These are phyloP conservation scores for Salmacisia buchloeana DNA, from an alignment of 1,284 basidiomycete species.

Conservation along the genomic window DNA sequence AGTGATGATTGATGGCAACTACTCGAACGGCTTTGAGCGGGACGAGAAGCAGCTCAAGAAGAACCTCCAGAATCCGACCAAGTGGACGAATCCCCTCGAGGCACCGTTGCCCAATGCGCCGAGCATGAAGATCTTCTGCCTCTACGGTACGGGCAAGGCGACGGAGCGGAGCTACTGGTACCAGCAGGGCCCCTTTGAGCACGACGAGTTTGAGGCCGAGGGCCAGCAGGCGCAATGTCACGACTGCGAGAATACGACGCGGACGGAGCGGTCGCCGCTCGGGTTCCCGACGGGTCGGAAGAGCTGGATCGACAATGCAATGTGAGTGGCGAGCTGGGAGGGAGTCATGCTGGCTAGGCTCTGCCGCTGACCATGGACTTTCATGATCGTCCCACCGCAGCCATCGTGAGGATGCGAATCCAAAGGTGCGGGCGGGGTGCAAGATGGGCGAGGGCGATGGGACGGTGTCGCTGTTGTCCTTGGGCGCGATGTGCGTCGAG, in stretches of 20 bases:
- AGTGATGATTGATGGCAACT: slow-evolving; percentile 81
- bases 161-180: slow-evolving; percentile 66
- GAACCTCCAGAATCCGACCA: slow-evolving; percentile 49
- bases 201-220: slow-evolving; percentile 18
- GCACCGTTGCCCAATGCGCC: slow-evolving; percentile 73
- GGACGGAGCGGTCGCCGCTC: slow-evolving; percentile 18
- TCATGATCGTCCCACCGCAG: slow-evolving; percentile 8
- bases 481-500: slow-evolving; percentile 86
- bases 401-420: slow-evolving; percentile 27
- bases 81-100: slow-evolving; percentile 93
- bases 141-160: slow-evolving; percentile 93
- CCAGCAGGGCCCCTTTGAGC: slow-evolving; percentile 31
- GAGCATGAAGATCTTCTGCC: slow-evolving; percentile 85
- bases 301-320: slow-evolving; percentile 33
- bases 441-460: slow-evolving; percentile 68
- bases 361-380: slow-evolving; percentile 1
- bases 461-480: slow-evolving; percentile 79
- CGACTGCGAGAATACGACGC: slow-evolving; percentile 30
- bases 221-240: slow-evolving; percentile 16
- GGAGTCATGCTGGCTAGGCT: too few species aligned
- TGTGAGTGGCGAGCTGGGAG: too few species aligned
- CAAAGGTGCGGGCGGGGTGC: slow-evolving; percentile 37
- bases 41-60: slow-evolving; percentile 55
- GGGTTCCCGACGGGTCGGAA: slow-evolving; percentile 34
- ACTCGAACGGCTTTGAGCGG: slow-evolving; percentile 85